phyloP scores from a whole-genome alignment of 257 asterid species.

The Gynochthodes officinalis region DNA sequence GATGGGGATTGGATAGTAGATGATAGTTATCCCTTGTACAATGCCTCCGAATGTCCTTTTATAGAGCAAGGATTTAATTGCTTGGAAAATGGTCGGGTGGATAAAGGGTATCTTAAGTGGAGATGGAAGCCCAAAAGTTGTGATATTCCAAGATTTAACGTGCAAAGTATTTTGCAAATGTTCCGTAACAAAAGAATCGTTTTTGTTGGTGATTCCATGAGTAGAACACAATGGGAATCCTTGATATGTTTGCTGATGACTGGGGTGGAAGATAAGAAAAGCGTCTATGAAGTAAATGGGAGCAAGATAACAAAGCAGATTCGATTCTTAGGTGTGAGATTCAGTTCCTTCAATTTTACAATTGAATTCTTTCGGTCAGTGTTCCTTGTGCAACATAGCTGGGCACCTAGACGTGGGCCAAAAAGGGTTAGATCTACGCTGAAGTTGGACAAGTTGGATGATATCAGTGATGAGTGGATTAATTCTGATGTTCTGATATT shows the following conservation, averaged over 20 bases:
- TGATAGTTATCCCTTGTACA: constrained; percentile 54
- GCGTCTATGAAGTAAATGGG: constrained; percentile 68
- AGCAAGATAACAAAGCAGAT: constrained; percentile 58
- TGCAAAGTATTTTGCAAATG: constrained; percentile 36
- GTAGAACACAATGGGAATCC: constrained; percentile 88
- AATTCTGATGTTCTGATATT: constrained; percentile 65
- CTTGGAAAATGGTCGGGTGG: constrained; percentile 58
- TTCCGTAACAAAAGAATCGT: constrained; percentile 57
- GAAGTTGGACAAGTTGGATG: constrained; percentile 55
- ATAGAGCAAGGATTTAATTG: constrained; percentile 75
- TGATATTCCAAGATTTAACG: constrained; percentile 48
- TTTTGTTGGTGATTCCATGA: constrained; percentile 83
- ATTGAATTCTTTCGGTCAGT: constrained; percentile 71
- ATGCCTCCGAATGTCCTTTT: constrained; percentile 75
- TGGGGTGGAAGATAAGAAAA: constrained; percentile 57
- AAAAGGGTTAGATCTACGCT: constrained; percentile 63
- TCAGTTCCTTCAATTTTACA: constrained; percentile 63
- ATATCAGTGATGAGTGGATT: constrained; percentile 61
- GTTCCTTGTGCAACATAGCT: constrained; percentile 66
- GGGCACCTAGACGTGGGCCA: constrained; percentile 56
- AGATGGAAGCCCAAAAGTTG: constrained; percentile 78
- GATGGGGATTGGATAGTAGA: constrained; percentile 69
- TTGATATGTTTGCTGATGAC: constrained; percentile 71
- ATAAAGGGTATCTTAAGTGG: constrained; percentile 64
- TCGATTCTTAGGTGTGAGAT: constrained; percentile 60